Conservation (phyloP, 179 eudicot species). For the Monotropa hypopitys region DNA sequence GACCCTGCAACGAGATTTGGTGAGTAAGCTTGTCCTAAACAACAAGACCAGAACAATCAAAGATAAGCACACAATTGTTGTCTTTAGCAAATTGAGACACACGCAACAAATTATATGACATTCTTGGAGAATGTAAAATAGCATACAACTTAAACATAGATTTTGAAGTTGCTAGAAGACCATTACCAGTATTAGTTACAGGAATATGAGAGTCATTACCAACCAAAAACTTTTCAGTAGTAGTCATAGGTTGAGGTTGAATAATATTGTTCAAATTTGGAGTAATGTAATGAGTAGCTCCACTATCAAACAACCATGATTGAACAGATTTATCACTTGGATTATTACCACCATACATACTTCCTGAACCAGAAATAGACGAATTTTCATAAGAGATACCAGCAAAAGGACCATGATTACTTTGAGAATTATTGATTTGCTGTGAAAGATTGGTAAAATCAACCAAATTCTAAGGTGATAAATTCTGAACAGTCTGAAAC, state of each 20-base stretch:
- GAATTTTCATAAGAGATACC: no score
- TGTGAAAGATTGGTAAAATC: no score
- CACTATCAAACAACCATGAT: not conserved
- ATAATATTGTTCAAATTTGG: not conserved
- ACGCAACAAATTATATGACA: not conserved
- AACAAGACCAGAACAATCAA: not conserved
- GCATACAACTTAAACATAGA: not conserved
- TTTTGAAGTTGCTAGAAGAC: not conserved
- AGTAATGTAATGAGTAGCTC: not conserved
- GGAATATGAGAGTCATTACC: not conserved
- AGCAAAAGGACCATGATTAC: no score
- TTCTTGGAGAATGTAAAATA: not conserved
- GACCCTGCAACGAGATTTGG: not conserved
- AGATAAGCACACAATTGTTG: not conserved
- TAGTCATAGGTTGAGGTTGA: not conserved
- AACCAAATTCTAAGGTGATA: no score
- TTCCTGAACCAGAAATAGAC: no score
- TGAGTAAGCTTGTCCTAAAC: not conserved
- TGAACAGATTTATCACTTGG: not conserved
- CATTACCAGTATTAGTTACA: not conserved
- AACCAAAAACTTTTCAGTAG: not conserved
- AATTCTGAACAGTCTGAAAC: no score
- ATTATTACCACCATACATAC: fast-evolving
- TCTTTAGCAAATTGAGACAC: not conserved
- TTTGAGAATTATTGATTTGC: no score